Evolutionary conservation across 345 rosid species (phyloP).

Genomic region (Bretschneidera sinensis): DNA sequence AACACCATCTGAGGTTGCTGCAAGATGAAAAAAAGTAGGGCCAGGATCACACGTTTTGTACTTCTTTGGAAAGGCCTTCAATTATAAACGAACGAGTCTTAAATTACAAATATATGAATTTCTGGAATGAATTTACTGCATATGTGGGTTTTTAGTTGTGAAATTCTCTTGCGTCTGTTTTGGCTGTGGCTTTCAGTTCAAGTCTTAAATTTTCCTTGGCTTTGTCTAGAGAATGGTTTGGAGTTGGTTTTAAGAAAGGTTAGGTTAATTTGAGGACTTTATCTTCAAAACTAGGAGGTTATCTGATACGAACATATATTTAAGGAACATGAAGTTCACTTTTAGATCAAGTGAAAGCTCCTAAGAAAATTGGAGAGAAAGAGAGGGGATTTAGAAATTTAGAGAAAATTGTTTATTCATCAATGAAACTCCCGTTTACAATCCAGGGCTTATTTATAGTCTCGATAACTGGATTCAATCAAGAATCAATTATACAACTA

Average conservation of each 20-base stretch:
- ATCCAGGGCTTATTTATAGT: no score
- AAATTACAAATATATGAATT: not conserved
- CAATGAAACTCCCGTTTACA: no score
- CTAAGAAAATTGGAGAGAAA: no score
- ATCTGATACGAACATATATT: not conserved
- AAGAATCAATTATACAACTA: no score
- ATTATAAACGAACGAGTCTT: not conserved
- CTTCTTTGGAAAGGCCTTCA: not conserved
- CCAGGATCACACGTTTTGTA: no score
- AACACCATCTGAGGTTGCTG: conserved; percentile 62
- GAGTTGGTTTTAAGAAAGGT: not conserved
- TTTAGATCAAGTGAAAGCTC: no score
- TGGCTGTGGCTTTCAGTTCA: no score
- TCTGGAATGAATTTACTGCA: conserved; percentile 6
- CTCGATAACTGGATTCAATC: no score
- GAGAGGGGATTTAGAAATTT: no score
- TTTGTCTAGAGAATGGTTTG: not conserved
- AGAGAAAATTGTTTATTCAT: no score
- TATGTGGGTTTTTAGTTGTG: not conserved
- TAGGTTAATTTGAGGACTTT: not conserved
- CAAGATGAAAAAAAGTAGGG: conserved; percentile 12
- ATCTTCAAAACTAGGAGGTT: not conserved
- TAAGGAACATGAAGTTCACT: no score
- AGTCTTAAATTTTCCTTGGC: not conserved
- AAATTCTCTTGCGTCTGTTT: not conserved